phyloP scores from a whole-genome alignment of 306 rosid species.

The Begonia fuchsioides region DNA sequence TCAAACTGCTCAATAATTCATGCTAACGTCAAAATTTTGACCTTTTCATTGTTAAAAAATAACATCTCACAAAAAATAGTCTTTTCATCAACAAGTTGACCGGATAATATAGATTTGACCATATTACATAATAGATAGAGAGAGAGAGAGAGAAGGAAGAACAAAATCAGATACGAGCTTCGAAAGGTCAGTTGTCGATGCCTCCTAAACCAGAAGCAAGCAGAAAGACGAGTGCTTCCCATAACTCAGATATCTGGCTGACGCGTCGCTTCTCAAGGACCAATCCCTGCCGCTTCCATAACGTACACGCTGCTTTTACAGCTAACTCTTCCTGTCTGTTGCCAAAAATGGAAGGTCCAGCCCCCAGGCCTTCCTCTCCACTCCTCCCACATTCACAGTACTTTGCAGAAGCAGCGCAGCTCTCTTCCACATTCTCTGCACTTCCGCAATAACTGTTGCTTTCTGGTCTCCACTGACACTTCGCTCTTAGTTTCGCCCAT shows the following conservation, averaged over 20 bases:
- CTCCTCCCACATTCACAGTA: slow-evolving; percentile 51
- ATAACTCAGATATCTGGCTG: slow-evolving; percentile 44
- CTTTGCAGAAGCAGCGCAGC: slow-evolving; percentile 30
- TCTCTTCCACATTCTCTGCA: slow-evolving; percentile 56
- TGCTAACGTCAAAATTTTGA: too few relatives aligned
- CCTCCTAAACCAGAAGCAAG: slow-evolving; percentile 11
- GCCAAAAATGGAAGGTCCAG: slow-evolving; percentile 31
- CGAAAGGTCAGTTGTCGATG: too few relatives aligned
- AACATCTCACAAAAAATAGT: too few relatives aligned
- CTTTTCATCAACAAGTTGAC: too few relatives aligned
- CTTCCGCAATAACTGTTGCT: slow-evolving; percentile 31
- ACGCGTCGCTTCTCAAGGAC: slow-evolving; percentile 44
- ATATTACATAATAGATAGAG: too few relatives aligned
- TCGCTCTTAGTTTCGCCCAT: slow-evolving; percentile 57
- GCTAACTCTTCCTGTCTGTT: slow-evolving; percentile 36
- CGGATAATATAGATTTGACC: too few relatives aligned
- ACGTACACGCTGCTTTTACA: slow-evolving; percentile 45
- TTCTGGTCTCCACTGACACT: slow-evolving; percentile 41
- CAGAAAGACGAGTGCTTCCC: slow-evolving; percentile 32
- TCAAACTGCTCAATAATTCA: too few relatives aligned
- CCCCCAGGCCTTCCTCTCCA: background rate
- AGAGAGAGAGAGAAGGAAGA: slow-evolving; percentile 1
- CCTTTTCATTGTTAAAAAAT: too few relatives aligned
- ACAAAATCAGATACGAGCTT: too few relatives aligned
- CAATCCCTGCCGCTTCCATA: slow-evolving; percentile 50